These are phyloP conservation scores for Cladosporium phlei DNA, from an alignment of 2,329 filamentous ascomycete species.

Conservation along the genomic window DNA sequence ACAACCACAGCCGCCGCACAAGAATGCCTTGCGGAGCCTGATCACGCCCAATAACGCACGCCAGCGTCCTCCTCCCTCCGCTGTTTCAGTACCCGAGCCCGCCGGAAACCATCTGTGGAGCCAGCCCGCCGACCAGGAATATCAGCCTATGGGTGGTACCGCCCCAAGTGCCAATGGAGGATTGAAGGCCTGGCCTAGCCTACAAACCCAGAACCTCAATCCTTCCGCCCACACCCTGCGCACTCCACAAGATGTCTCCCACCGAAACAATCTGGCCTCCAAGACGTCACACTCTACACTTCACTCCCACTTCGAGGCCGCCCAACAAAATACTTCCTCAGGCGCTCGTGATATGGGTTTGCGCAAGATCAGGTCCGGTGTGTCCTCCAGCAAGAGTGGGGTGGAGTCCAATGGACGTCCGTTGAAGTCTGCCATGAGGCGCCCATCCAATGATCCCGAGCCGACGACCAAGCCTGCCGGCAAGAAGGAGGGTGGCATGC, in stretches of 20 bases:
- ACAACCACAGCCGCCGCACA: too few species aligned
- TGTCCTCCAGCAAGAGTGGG: slow-evolving; percentile 19
- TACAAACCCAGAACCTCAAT: slow-evolving; percentile 10
- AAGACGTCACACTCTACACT: slow-evolving; percentile 9
- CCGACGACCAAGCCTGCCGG: slow-evolving; percentile 9
- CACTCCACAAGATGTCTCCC: background rate
- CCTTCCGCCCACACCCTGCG: slow-evolving; percentile 3
- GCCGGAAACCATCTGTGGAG: slow-evolving; percentile 1
- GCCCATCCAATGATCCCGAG: slow-evolving; percentile 4
- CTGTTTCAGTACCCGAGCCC: slow-evolving; percentile 6
- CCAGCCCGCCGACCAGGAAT: background rate
- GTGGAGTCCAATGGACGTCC: slow-evolving; percentile 14
- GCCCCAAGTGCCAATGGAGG: slow-evolving; percentile 11
- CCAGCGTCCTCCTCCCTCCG: slow-evolving; percentile 3
- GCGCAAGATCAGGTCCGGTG: slow-evolving; percentile 33
- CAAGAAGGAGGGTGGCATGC: slow-evolving; percentile 23
- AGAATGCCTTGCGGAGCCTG: too few species aligned
- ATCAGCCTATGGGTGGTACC: slow-evolving; percentile 11
- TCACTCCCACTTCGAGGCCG: slow-evolving; percentile 37
- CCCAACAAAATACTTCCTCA: slow-evolving; percentile 43
- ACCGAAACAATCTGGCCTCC: background rate
- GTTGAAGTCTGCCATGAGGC: slow-evolving; percentile 15
- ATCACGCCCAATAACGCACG: slow-evolving; percentile 2
- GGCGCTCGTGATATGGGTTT: slow-evolving; percentile 41
- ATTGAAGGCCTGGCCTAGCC: slow-evolving; percentile 13